Conservation (phyloP, 306 rosid genomes). For the Cucumis cinereus region DNA sequence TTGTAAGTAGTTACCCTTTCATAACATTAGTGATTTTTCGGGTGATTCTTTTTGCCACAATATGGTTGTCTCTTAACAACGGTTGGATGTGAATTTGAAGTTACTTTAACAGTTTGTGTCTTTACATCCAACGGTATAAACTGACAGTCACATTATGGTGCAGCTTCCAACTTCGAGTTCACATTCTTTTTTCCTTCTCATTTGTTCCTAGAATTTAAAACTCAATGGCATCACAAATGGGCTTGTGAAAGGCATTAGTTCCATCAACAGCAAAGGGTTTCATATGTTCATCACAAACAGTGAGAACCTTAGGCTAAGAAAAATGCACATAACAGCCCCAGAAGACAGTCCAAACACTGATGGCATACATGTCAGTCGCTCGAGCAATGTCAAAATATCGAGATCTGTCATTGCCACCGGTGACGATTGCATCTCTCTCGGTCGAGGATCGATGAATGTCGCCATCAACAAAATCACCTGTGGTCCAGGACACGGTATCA, state of each 20-base stretch:
- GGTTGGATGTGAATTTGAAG: background rate
- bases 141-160: background rate
- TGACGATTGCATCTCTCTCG: constrained; percentile 31
- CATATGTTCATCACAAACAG: constrained; percentile 31
- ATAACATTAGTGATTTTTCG: background rate
- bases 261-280: constrained; percentile 28
- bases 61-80: background rate
- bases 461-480: constrained; percentile 5
- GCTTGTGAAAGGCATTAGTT: constrained; percentile 23
- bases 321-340: constrained; percentile 21
- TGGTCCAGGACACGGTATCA: constrained; percentile 20
- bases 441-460: constrained; percentile 8
- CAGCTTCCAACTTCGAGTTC: background rate
- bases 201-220: constrained; percentile 18
- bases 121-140: too few species aligned
- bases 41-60: background rate
- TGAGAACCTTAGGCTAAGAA: constrained; percentile 16
- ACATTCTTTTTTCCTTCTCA: background rate
- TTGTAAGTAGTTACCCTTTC: constrained; percentile 24
- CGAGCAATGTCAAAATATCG: constrained; percentile 26
- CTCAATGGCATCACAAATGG: constrained; percentile 15
- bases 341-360: constrained; percentile 39
- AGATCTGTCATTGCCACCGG: constrained; percentile 28
- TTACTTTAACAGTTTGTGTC: too few species aligned
- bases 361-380: constrained; percentile 36